Evolutionary conservation across 352 stramenopile genomes (phyloP).

Genomic region (Nothophytophthora sp.): DNA sequence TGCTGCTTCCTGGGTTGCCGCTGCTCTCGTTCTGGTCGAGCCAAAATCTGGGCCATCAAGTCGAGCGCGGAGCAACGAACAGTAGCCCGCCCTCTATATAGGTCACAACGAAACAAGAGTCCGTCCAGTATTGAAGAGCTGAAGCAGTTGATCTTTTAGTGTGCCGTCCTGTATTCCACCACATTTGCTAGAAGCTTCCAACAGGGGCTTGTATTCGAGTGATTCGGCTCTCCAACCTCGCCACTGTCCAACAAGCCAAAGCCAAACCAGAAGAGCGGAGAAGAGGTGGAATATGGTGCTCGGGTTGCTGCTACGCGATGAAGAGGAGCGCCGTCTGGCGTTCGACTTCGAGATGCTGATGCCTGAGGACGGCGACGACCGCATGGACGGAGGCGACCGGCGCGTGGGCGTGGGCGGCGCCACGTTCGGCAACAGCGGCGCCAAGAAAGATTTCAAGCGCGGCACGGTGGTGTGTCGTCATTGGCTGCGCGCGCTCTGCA

Average conservation of each 20-base stretch:
- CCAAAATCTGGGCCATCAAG: too few species aligned
- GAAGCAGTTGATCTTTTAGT: too few species aligned
- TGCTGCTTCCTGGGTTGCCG: too few species aligned
- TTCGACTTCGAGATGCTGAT: constrained; percentile 88
- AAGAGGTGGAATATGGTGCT: constrained; percentile 54
- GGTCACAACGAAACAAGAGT: too few species aligned
- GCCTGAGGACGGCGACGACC: constrained; percentile 63
- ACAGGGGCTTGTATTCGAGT: too few species aligned
- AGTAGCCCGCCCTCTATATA: too few species aligned
- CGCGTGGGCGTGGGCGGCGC: constrained; percentile 42
- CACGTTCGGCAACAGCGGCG: constrained; percentile 29
- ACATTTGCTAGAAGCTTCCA: too few species aligned
- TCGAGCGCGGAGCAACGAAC: too few species aligned
- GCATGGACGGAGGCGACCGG: constrained; percentile 36
- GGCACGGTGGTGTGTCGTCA: constrained; percentile 97
- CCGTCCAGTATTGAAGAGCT: too few species aligned
- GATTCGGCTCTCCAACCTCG: too few species aligned
- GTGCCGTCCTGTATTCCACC: too few species aligned
- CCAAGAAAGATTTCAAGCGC: constrained; percentile 89
- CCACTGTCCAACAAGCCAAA: background rate
- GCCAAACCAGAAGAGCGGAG: background rate
- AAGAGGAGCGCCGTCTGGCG: constrained; percentile 72
- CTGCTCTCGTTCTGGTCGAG: too few species aligned
- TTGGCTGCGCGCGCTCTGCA: constrained; percentile 97
- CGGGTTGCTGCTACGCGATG: constrained; percentile 73